Percentiles rank a stretch among this genome's conserved stretches.
Conservation (phyloP, 2,329 filamentous ascomycete species). For the Macrophomina tecta region DNA sequence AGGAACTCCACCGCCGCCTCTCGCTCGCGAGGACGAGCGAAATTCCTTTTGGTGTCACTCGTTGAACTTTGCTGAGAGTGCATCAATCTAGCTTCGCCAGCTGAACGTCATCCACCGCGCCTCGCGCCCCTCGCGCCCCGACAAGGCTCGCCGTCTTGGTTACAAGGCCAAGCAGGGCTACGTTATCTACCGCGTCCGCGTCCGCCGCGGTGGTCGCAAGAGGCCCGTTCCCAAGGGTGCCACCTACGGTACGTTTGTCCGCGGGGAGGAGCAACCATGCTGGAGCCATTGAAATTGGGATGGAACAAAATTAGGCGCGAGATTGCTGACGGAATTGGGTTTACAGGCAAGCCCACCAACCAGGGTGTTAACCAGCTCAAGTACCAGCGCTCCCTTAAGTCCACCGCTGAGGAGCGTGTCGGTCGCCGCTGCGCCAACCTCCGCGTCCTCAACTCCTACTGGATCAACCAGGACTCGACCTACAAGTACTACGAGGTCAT, state of each 20-base stretch:
- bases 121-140: conserved; percentile 95
- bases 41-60: conserved; percentile 70
- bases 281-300: neutral
- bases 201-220: conserved; percentile 99
- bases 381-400: conserved; percentile 98
- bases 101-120: conserved; percentile 99
- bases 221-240: conserved; percentile 95
- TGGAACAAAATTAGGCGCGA: neutral
- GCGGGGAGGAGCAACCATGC: neutral
- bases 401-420: conserved; percentile 99
- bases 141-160: conserved; percentile 99
- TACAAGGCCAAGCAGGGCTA: conserved; percentile 99
- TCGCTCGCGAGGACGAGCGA: conserved; percentile 31
- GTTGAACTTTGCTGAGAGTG: conserved; percentile 99
- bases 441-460: conserved; percentile 99
- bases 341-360: conserved; percentile 98
- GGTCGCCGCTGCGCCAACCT: conserved; percentile 98
- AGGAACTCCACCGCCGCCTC: conserved; percentile 38
- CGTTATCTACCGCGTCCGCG: conserved; percentile 99
- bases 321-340: conserved; percentile 33
- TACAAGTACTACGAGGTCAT: conserved; percentile 99
- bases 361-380: conserved; percentile 99
- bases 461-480: conserved; percentile 99
- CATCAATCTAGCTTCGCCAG: conserved; percentile 99
- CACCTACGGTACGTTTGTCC: conserved; percentile 77